These are phyloP conservation scores for Chrysanthemum makinoi DNA, from an alignment of 129 eudicot genomes.

Conservation along the genomic window DNA sequence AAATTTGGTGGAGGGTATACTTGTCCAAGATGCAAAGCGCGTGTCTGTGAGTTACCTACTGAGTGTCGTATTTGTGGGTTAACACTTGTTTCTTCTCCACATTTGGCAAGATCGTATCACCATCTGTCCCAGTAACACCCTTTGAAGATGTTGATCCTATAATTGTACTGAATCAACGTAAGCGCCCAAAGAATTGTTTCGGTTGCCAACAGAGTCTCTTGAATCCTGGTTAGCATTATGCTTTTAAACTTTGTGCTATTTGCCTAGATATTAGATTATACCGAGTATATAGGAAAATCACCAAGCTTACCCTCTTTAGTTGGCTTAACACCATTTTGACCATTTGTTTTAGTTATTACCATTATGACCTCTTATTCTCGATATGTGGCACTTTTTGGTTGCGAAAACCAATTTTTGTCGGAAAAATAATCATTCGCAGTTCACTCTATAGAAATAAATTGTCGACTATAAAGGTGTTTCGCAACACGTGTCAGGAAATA, in stretches of 20 bases:
- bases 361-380: too few species aligned
- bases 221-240: constrained; percentile 63
- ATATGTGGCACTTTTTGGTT: too few species aligned
- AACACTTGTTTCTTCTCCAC: constrained; percentile 98
- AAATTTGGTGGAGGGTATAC: constrained; percentile 95
- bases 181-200: constrained; percentile 61
- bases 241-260: neutral
- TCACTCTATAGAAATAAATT: too few species aligned
- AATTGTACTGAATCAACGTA: constrained; percentile 36
- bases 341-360: too few species aligned
- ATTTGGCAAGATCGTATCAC: constrained; percentile 93
- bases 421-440: too few species aligned
- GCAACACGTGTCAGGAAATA: too few species aligned
- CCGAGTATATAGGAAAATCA: too few species aligned
- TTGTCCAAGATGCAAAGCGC: constrained; percentile 99
- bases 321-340: too few species aligned
- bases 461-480: too few species aligned
- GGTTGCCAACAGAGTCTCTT: constrained; percentile 86
- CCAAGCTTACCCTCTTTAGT: too few species aligned
- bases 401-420: too few species aligned
- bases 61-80: constrained; percentile 94
- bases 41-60: constrained; percentile 92
- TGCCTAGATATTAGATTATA: neutral
- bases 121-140: constrained; percentile 89
- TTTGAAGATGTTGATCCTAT: constrained; percentile 70